Conservation (phyloP, 2,329 filamentous ascomycete species). For the Trichoderma polysporum region DNA sequence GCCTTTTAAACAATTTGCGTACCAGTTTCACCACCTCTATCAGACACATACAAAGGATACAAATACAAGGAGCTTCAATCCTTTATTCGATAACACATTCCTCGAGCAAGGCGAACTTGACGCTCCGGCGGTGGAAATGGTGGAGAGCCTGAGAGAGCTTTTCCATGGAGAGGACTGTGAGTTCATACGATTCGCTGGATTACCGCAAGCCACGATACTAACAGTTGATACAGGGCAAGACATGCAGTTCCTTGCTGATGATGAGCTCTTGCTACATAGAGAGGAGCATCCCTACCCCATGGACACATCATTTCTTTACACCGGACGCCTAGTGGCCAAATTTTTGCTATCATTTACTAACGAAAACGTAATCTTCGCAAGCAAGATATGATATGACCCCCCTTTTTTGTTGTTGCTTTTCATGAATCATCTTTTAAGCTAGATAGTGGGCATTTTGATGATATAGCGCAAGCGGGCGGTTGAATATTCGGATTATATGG, state of each 20-base stretch:
- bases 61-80: slow-evolving; percentile 54
- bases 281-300: slow-evolving; percentile 48
- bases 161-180: slow-evolving; percentile 47
- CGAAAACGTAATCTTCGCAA: slow-evolving; percentile 49
- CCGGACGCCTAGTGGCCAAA: slow-evolving; percentile 51
- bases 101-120: slow-evolving; percentile 48
- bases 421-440: neutral
- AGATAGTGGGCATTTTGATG: neutral
- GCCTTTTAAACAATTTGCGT: slow-evolving; percentile 60
- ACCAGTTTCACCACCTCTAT: slow-evolving; percentile 60
- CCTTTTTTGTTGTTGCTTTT: neutral
- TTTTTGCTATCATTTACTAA: slow-evolving; percentile 57
- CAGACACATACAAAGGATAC: slow-evolving; percentile 55
- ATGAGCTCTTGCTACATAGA: slow-evolving; percentile 46
- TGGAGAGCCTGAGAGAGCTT: slow-evolving; percentile 44
- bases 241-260: slow-evolving; percentile 44
- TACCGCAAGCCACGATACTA: neutral
- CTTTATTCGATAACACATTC: slow-evolving; percentile 48
- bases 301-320: slow-evolving; percentile 52
- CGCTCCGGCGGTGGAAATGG: slow-evolving; percentile 45
- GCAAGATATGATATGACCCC: slow-evolving; percentile 24
- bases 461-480: neutral
- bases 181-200: slow-evolving; percentile 27
- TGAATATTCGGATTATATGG: neutral
- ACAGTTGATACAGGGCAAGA: slow-evolving; percentile 34